These are phyloP conservation scores for Fusarium algeriense DNA, from an alignment of 2,329 filamentous ascomycete species.

Conservation along the genomic window DNA sequence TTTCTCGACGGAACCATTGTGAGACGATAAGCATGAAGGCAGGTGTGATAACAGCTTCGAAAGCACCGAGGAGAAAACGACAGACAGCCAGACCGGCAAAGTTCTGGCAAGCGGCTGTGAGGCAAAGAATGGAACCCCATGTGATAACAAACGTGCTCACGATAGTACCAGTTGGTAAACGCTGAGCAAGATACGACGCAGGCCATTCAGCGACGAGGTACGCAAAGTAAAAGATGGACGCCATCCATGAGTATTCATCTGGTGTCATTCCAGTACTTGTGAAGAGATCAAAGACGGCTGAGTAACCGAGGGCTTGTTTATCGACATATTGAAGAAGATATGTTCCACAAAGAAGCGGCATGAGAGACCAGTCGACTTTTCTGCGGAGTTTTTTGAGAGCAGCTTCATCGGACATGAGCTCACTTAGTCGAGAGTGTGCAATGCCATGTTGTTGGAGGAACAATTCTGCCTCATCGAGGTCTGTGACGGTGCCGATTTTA, in stretches of 20 bases:
- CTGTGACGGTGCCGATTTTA: slow-evolving; percentile 38
- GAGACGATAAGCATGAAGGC: slow-evolving; percentile 64
- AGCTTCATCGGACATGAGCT: slow-evolving; percentile 44
- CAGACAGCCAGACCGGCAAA: slow-evolving; percentile 60
- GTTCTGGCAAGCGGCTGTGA: slow-evolving; percentile 56
- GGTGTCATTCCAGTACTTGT: slow-evolving; percentile 60
- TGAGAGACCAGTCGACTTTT: slow-evolving; percentile 63
- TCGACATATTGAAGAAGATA: slow-evolving; percentile 68
- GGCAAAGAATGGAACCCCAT: slow-evolving; percentile 59
- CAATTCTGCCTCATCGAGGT: slow-evolving; percentile 47
- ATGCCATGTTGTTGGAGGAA: slow-evolving; percentile 47
- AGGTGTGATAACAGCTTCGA: slow-evolving; percentile 63
- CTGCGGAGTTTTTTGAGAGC: slow-evolving; percentile 49
- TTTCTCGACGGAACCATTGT: slow-evolving; percentile 62
- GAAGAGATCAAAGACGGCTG: slow-evolving; percentile 68
- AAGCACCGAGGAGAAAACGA: slow-evolving; percentile 61
- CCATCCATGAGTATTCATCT: slow-evolving; percentile 66
- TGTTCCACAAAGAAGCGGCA: slow-evolving; percentile 64
- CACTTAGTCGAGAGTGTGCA: slow-evolving; percentile 36
- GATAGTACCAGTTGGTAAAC: slow-evolving; percentile 51
- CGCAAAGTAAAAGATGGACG: slow-evolving; percentile 67
- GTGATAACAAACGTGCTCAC: slow-evolving; percentile 51
- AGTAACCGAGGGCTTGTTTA: slow-evolving; percentile 66
- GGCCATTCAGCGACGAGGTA: slow-evolving; percentile 59
- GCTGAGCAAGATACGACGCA: slow-evolving; percentile 53